These are phyloP conservation scores for Yarrowia galli DNA, from an alignment of 1,139 yeast species.

Conservation along the genomic window DNA sequence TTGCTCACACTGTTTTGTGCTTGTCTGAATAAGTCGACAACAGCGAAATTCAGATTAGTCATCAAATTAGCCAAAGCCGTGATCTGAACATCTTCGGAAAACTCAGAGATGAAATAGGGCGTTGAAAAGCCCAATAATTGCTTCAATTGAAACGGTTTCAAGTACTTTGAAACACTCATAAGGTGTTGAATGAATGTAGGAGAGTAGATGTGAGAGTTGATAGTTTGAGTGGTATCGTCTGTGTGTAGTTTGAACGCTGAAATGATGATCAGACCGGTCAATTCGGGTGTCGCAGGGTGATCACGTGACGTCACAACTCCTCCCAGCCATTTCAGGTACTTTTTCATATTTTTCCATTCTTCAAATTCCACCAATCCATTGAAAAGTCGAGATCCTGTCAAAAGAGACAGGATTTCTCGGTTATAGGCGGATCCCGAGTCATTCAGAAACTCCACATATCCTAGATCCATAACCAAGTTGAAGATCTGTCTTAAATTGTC, in stretches of 20 bases:
- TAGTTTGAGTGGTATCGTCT: too few relatives aligned
- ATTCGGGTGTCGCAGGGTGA: not conserved
- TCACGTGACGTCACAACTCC: not conserved
- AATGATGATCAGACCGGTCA: not conserved
- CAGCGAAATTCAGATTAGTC: not conserved
- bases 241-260: constrained; percentile 11
- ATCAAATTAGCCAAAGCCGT: constrained; percentile 9
- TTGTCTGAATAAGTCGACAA: not conserved
- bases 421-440: not conserved
- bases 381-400: constrained; percentile 24
- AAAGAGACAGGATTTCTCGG: constrained; percentile 6
- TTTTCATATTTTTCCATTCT: not conserved
- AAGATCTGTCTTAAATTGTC: not conserved
- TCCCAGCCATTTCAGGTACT: constrained; percentile 21
- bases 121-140: not conserved
- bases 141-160: constrained; percentile 19
- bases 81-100: constrained; percentile 1
- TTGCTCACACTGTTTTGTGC: not conserved
- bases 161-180: not conserved
- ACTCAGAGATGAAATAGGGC: not conserved
- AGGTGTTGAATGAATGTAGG: not conserved
- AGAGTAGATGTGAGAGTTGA: not conserved
- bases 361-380: not conserved
- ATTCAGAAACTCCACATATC: not conserved
- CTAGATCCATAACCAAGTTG: not conserved